Conservation (phyloP, 306 rosid genomes). For the Clitoria ternatea region DNA sequence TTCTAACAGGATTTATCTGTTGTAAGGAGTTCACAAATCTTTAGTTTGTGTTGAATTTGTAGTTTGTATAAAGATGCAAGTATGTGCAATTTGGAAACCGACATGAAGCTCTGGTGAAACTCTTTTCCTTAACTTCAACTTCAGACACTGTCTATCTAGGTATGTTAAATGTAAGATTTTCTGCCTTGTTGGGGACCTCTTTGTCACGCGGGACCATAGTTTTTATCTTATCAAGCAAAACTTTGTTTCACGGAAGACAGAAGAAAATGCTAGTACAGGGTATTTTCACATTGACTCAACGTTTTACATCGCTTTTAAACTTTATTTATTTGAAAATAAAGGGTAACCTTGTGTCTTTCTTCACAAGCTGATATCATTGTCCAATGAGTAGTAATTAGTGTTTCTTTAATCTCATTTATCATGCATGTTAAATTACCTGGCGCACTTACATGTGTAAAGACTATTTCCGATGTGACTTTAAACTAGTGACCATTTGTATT, state of each 20-base stretch:
- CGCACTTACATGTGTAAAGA: not conserved
- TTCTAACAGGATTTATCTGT: not conserved
- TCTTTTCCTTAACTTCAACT: not conserved
- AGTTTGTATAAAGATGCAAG: slow-evolving; percentile 14
- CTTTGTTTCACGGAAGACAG: too few species aligned
- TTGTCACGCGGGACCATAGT: too few species aligned
- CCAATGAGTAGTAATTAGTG: not conserved
- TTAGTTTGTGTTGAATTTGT: not conserved
- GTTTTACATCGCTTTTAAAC: too few species aligned
- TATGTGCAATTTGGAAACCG: not conserved
- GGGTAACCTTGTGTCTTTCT: too few species aligned
- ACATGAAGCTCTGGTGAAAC: not conserved
- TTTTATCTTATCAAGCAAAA: too few species aligned
- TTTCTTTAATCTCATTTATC: not conserved
- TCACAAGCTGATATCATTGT: not conserved
- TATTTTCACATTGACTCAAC: too few species aligned
- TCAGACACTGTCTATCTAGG: not conserved
- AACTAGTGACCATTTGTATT: not conserved
- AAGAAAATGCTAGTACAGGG: too few species aligned
- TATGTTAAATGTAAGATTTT: not conserved
- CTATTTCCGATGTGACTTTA: not conserved
- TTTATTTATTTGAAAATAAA: too few species aligned
- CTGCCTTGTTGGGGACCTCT: too few species aligned
- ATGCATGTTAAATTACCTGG: not conserved
- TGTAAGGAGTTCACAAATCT: not conserved